Evolutionary conservation across 495 filamentous ascomycete species (phyloP).

Genomic region (Talaromyces wortmannii): DNA sequence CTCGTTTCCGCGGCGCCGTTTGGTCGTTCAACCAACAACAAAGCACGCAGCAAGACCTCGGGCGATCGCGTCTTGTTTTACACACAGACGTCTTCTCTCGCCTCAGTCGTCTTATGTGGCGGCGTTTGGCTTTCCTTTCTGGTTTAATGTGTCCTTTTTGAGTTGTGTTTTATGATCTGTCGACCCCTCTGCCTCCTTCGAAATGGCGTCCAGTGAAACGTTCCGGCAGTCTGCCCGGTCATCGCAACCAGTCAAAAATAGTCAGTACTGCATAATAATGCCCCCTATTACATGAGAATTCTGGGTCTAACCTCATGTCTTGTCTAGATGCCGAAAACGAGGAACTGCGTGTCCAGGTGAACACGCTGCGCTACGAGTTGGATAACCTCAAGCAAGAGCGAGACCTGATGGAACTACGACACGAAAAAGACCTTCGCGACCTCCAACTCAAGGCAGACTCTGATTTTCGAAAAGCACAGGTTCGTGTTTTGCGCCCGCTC

Average conservation of each 20-base stretch:
- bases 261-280: constrained; percentile 6
- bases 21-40: neutral
- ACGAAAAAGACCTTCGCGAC: constrained; percentile 78
- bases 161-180: no score
- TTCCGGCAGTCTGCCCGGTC: constrained; percentile 24
- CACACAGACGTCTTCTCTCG: no score
- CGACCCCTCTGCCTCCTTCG: no score
- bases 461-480: constrained; percentile 77
- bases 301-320: constrained; percentile 6
- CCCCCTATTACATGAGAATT: neutral
- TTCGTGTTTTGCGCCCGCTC: constrained; percentile 18
- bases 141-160: no score
- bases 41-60: no score
- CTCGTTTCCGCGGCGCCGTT: constrained; percentile 1
- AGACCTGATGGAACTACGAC: constrained; percentile 65
- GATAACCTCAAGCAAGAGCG: constrained; percentile 78
- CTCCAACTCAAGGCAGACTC: constrained; percentile 68
- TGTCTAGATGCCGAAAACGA: constrained; percentile 50
- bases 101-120: no score
- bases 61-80: neutral
- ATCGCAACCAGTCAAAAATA: constrained; percentile 18
- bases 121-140: no score
- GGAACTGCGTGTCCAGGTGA: constrained; percentile 59
- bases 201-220: constrained; percentile 1
- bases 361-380: constrained; percentile 62